Evolutionary conservation across 352 stramenopile species (phyloP).

Genomic region (Thalassiosira gravida): DNA sequence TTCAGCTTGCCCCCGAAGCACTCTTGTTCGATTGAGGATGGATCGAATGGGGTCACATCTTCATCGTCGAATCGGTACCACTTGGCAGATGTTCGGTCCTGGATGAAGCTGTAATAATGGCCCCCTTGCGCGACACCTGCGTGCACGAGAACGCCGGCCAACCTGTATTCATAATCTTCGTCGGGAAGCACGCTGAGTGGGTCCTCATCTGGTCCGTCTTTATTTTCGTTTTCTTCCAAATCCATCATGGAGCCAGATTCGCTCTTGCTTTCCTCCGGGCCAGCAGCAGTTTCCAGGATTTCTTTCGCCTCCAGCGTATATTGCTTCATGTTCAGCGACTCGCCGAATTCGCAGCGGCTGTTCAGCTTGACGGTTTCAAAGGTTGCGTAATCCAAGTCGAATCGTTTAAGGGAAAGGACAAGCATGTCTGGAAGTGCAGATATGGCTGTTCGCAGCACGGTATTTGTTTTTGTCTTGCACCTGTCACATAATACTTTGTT

Average conservation of each 20-base stretch:
- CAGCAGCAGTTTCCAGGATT: constrained; percentile 85
- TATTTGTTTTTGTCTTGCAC: constrained; percentile 97
- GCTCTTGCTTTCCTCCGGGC: constrained; percentile 33
- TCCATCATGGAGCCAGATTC: constrained; percentile 51
- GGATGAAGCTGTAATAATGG: constrained; percentile 96
- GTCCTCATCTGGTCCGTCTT: constrained; percentile 70
- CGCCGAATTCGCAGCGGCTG: constrained; percentile 95
- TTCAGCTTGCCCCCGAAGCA: constrained; percentile 97
- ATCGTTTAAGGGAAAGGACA: constrained; percentile 98
- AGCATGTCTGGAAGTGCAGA: constrained; percentile 94
- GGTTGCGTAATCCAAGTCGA: constrained; percentile 98
- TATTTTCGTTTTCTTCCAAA: constrained; percentile 38
- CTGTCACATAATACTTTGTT: constrained; percentile 96
- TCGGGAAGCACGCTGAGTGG: constrained; percentile 79
- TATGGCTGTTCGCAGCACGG: constrained; percentile 93
- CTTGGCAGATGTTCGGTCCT: constrained; percentile 87
- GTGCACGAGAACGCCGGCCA: constrained; percentile 97
- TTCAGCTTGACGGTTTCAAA: constrained; percentile 99
- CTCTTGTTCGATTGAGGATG: constrained; percentile 93
- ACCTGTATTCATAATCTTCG: constrained; percentile 94
- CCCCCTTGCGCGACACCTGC: constrained; percentile 96
- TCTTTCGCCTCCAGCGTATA: constrained; percentile 97
- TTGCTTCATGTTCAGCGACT: constrained; percentile 96
- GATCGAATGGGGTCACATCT: constrained; percentile 96
- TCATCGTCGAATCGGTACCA: constrained; percentile 99